phyloP scores from a whole-genome alignment of 768 basidiomycete genomes.

The Coprinopsis strossmayeri region DNA sequence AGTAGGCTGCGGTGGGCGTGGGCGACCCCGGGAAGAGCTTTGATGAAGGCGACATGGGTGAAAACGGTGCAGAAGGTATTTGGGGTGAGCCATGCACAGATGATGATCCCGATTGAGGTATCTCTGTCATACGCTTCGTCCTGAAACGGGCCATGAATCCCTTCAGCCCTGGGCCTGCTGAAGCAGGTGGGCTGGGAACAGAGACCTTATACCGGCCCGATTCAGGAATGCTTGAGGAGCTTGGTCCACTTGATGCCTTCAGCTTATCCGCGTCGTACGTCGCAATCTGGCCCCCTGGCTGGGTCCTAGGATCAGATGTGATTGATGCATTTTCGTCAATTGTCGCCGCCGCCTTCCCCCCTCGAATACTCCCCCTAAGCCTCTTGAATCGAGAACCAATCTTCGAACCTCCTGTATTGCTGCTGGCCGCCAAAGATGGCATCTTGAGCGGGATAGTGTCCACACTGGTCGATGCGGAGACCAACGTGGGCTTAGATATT shows the following conservation, averaged over 20 bases:
- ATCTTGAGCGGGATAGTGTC: conserved; percentile 59
- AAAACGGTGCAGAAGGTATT: conserved; percentile 18
- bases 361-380: conserved; percentile 60
- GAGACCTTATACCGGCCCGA: conserved; percentile 46
- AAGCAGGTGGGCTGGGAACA: conserved; percentile 58
- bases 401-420: conserved; percentile 41
- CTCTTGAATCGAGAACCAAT: conserved; percentile 71
- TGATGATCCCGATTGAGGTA: conserved; percentile 10
- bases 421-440: conserved; percentile 40
- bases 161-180: conserved; percentile 66
- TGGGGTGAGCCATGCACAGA: conserved; percentile 23
- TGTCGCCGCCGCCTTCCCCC: conserved; percentile 34
- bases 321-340: conserved; percentile 44
- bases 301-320: conserved; percentile 35
- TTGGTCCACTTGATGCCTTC: conserved; percentile 25
- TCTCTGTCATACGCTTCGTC: conserved; percentile 33
- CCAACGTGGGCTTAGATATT: conserved; percentile 59
- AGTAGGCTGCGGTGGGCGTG: conserved; percentile 7
- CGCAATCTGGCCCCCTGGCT: conserved; percentile 28
- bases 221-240: conserved; percentile 43
- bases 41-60: conserved; percentile 6
- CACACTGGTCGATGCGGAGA: conserved; percentile 63
- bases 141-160: conserved; percentile 81
- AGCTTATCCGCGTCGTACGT: conserved; percentile 36
- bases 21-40: conserved; percentile 7